Conservation (phyloP, 2,329 filamentous ascomycete species). For the Mariannaea elegans region DNA sequence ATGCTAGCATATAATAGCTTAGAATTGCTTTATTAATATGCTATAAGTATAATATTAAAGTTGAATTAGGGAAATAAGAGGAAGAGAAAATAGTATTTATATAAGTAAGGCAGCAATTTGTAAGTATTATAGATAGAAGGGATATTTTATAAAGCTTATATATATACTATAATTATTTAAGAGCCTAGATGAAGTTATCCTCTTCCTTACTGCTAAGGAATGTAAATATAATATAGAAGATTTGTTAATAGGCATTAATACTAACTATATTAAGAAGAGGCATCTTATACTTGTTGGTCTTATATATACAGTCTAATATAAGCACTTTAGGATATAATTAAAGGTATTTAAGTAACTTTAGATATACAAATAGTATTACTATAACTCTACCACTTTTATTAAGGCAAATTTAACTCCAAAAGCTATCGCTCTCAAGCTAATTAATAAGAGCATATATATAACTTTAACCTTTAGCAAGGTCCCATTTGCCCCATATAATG, state of each 20-base stretch:
- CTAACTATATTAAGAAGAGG: not conserved
- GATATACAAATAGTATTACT: constrained; percentile 33
- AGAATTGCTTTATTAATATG: constrained; percentile 5
- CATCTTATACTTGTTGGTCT: not conserved
- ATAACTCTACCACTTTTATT: constrained; percentile 23
- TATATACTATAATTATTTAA: too few relatives aligned
- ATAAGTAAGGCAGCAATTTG: not conserved
- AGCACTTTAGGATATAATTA: constrained; percentile 27
- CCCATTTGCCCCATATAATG: constrained; percentile 25
- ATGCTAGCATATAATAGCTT: not conserved
- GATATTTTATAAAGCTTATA: too few relatives aligned
- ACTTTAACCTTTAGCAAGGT: constrained; percentile 20
- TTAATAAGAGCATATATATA: constrained; percentile 29
- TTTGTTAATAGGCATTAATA: too few relatives aligned
- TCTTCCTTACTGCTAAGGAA: too few relatives aligned
- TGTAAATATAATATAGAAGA: too few relatives aligned
- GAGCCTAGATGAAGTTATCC: too few relatives aligned
- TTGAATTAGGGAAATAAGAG: constrained; percentile 23
- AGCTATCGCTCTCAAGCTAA: constrained; percentile 18
- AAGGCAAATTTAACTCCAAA: constrained; percentile 26
- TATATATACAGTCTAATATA: constrained; percentile 28
- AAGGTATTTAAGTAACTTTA: constrained; percentile 28
- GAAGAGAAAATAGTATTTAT: constrained; percentile 11
- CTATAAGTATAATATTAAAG: constrained; percentile 20
- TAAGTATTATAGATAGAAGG: not conserved